phyloP scores from a whole-genome alignment of 1,139 yeast species.

The Candida glucosophila region DNA sequence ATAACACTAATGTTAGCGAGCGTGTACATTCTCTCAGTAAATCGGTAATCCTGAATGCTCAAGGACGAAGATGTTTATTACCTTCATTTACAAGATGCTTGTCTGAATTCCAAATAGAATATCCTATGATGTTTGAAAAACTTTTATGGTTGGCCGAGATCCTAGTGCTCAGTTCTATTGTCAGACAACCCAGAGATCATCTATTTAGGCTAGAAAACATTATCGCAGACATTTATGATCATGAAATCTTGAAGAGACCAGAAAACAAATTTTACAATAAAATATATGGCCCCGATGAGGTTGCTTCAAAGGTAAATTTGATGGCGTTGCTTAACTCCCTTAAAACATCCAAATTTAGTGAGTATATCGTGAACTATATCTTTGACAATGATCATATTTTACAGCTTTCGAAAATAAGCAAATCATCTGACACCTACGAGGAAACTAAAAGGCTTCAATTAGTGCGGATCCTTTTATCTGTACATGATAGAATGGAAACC shows the following conservation, averaged over 20 bases:
- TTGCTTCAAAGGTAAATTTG: conserved; percentile 43
- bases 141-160: conserved; percentile 49
- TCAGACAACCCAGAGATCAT: conserved; percentile 48
- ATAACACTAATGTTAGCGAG: conserved; percentile 14
- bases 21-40: conserved; percentile 20
- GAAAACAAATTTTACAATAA: conserved; percentile 32
- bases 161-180: conserved; percentile 36
- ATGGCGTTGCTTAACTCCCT: conserved; percentile 36
- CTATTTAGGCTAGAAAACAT: conserved; percentile 54
- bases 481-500: conserved; percentile 17
- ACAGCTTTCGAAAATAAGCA: conserved; percentile 40
- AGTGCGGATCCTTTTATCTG: conserved; percentile 41
- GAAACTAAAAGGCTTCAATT: conserved; percentile 58
- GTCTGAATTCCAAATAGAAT: conserved; percentile 28
- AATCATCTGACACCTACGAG: conserved; percentile 57
- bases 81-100: conserved; percentile 47
- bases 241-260: conserved; percentile 13
- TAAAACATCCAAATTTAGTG: conserved; percentile 24
- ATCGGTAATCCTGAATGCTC: conserved; percentile 42
- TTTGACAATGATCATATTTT: conserved; percentile 30
- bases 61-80: conserved; percentile 60
- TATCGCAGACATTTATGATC: conserved; percentile 44
- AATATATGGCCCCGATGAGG: conserved; percentile 56
- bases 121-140: conserved; percentile 23
- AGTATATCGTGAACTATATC: conserved; percentile 31